phyloP scores from a whole-genome alignment of 2,329 filamentous ascomycete species.

The Talaromyces sp. region DNA sequence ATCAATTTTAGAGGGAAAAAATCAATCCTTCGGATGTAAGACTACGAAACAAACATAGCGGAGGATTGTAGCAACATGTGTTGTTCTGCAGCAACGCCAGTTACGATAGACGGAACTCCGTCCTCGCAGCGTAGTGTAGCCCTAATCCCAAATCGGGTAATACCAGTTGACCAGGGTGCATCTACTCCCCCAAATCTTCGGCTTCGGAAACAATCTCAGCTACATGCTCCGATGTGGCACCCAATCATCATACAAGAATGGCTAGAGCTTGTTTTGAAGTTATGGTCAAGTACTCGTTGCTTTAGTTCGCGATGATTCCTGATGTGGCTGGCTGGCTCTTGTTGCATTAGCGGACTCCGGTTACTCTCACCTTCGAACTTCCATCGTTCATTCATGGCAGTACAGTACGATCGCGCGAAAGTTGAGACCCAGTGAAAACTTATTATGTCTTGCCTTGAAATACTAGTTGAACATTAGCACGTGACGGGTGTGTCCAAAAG shows the following conservation, averaged over 20 bases:
- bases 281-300: not conserved
- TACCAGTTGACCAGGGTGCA: not conserved
- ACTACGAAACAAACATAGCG: not conserved
- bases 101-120: not conserved
- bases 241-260: not conserved
- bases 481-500: too few species aligned
- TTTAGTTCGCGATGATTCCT: not conserved
- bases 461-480: too few species aligned
- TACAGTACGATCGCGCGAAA: too few species aligned
- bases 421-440: too few species aligned
- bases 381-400: too few species aligned
- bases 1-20: not conserved
- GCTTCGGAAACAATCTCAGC: not conserved
- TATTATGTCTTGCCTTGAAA: too few species aligned
- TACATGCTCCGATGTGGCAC: not conserved
- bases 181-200: not conserved
- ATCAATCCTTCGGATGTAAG: not conserved
- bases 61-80: not conserved
- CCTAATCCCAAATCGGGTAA: not conserved
- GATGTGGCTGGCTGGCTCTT: not conserved
- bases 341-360: too few species aligned
- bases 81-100: not conserved
- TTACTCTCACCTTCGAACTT: too few species aligned
- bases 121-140: not conserved
- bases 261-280: not conserved